These are phyloP conservation scores for Aspergillus egyptiacus DNA, from an alignment of 495 filamentous ascomycete genomes.

Conservation along the genomic window DNA sequence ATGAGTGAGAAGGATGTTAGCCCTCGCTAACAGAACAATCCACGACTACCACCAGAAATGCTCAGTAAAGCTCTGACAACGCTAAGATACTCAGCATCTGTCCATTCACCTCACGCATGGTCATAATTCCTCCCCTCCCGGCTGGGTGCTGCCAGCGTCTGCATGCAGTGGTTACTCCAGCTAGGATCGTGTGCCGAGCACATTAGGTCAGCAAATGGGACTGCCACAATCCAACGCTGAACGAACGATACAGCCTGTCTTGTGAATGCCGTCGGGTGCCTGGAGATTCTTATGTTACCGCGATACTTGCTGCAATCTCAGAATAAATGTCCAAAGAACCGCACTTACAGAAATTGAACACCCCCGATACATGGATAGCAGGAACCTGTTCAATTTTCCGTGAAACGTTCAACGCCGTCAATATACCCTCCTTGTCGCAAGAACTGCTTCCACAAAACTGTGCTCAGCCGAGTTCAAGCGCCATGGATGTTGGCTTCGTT, in stretches of 20 bases:
- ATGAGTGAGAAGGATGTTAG: neutral
- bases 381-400: no score
- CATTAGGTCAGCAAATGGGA: conserved; percentile 23
- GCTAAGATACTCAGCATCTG: conserved; percentile 19
- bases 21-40: neutral
- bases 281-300: neutral
- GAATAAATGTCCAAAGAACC: no score
- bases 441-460: no score
- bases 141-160: conserved; percentile 27
- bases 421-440: no score
- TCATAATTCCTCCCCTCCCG: conserved; percentile 19
- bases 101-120: conserved; percentile 18
- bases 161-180: conserved; percentile 36
- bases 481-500: no score
- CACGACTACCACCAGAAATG: neutral
- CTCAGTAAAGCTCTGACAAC: neutral
- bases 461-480: no score
- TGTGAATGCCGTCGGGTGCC: neutral
- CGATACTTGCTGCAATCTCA: neutral
- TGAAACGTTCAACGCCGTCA: no score
- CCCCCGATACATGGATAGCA: no score
- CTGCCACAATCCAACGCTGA: neutral
- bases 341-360: no score
- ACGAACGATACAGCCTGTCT: neutral
- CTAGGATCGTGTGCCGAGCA: conserved; percentile 29